Evolutionary conservation across 78 protist genomes (phyloP), one percentile per base, ranked within the genome.

Genomic region (Acrasis kona): DNA sequence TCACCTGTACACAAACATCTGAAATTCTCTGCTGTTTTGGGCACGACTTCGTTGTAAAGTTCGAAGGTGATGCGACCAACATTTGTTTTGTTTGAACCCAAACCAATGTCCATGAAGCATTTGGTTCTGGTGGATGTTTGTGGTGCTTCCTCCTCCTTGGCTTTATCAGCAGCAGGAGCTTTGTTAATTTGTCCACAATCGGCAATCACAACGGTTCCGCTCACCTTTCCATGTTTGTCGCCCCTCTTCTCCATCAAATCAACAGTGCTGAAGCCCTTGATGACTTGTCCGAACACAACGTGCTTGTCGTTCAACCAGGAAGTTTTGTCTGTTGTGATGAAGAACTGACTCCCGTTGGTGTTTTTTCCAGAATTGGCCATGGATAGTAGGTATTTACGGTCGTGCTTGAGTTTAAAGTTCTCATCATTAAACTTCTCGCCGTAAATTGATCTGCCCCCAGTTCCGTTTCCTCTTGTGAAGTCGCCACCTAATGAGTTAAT

Each of bases 291-390:
- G 71, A 95, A 95, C 41, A 94, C 98, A 3, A 94, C 97, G 89
- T 97, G 97, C 87, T 93, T 89, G 41, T 82, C 85, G 81, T 95
- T 97, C 19, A 97, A 84, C 87, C 91, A 87, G 5, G 84, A 90
- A 78, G 91, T 81, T 35, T 61, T 37, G 6, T 66, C 93, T 74
- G 84, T 65, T 3, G 94, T 87, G 65, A 93, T 74, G 84, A 93
- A 96, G 64, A 93, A 90, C 79, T 96, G 98, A 74, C 91, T 89
- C 5, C 96, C 97, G 87, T 96, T 96, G 4, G 94, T 83, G 81
- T 89, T 78, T 19, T 92, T 88, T 2, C 97, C 97, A 12, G 79
- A n/a, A 71, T 89, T 91, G 35, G 91, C 94, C 92, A 65, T 39
- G 31, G 96, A 91, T 35, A 97, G 84, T 35, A 91, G 27, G 41